phyloP scores from a whole-genome alignment of 2,329 filamentous ascomycete species.

The Fusarium temperatum region DNA sequence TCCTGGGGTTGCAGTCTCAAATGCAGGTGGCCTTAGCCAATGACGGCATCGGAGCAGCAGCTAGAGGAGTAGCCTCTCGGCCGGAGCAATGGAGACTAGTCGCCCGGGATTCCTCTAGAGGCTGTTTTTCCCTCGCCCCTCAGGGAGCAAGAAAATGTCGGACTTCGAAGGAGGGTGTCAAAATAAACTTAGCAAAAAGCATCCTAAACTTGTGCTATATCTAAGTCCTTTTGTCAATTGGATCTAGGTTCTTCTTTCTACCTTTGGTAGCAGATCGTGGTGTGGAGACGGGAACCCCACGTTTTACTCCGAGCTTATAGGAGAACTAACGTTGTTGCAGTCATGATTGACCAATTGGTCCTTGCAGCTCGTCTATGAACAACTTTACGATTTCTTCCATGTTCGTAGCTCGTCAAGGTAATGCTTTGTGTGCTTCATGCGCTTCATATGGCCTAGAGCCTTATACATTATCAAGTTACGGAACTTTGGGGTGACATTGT shows the following conservation, averaged over 20 bases:
- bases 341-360: background rate
- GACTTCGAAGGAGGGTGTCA: background rate
- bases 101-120: conserved; percentile 4
- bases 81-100: conserved; percentile 41
- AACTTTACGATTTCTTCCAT: background rate
- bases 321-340: background rate
- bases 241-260: background rate
- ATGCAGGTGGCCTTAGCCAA: conserved; percentile 3
- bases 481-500: background rate
- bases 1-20: background rate
- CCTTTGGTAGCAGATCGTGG: background rate
- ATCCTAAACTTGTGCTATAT: background rate
- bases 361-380: background rate
- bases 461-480: background rate
- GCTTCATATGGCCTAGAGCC: background rate
- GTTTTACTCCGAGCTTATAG: background rate
- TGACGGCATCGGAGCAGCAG: conserved; percentile 5
- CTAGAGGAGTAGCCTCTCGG: conserved; percentile 9
- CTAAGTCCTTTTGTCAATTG: background rate
- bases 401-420: too few relatives aligned
- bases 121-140: background rate
- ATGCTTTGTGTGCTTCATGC: background rate
- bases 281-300: conserved; percentile 21
- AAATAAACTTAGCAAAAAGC: background rate
- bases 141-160: background rate